Conservation (phyloP, 441 rosid species). For the Capsella rubella region DNA sequence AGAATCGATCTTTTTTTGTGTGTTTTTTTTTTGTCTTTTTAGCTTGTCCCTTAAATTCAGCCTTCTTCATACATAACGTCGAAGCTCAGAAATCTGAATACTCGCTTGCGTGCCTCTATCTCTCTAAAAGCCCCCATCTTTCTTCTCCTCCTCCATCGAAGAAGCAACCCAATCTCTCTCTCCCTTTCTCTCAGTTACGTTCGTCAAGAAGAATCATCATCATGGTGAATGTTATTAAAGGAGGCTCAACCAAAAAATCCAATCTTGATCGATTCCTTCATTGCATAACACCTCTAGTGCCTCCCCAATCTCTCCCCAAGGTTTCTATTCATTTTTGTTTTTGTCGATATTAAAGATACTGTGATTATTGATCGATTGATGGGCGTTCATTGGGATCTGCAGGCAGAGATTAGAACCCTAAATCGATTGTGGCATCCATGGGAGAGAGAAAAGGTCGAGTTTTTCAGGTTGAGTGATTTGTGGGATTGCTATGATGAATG, state of each 20-base stretch:
- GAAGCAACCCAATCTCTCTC: conserved; percentile 36
- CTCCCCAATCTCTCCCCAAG: conserved; percentile 84
- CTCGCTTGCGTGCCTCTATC: conserved; percentile 43
- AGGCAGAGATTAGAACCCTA: conserved; percentile 81
- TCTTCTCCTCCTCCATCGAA: conserved; percentile 28
- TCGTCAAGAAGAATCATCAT: conserved; percentile 60
- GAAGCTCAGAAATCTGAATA: conserved; percentile 39
- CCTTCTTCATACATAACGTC: conserved; percentile 41
- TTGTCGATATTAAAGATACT: conserved; percentile 28
- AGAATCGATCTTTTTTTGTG: conserved; percentile 14
- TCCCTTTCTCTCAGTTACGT: conserved; percentile 24
- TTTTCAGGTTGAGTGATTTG: conserved; percentile 78
- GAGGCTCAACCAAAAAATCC: conserved; percentile 66
- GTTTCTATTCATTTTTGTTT: conserved; percentile 48
- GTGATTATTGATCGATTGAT: not conserved
- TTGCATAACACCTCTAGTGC: conserved; percentile 81
- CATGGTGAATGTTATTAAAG: conserved; percentile 59
- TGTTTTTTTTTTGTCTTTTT: conserved; percentile 9
- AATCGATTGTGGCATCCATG: conserved; percentile 89
- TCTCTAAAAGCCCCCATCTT: conserved; percentile 9
- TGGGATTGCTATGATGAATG: conserved; percentile 96
- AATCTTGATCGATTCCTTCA: conserved; percentile 86
- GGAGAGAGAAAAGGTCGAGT: conserved; percentile 88
- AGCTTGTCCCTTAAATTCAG: conserved; percentile 45
- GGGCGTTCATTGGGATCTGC: conserved; percentile 15